Conservation (phyloP, 176 grass and related monocot genomes). For the Bonia amplexicaulis region DNA sequence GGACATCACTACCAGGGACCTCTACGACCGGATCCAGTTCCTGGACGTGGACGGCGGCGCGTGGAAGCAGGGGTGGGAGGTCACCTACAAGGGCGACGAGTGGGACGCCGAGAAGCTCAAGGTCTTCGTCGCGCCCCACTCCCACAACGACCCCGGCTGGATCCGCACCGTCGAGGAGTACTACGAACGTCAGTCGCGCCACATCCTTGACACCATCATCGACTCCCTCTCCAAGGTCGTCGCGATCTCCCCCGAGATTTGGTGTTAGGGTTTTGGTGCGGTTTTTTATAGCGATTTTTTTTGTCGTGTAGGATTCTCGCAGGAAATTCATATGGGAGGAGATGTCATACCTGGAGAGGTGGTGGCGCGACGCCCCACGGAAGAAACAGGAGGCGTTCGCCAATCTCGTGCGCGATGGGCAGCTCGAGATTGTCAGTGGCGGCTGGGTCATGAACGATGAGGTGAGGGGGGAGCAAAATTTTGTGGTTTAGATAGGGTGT, state of each 20-base stretch:
- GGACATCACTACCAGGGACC: constrained; percentile 83
- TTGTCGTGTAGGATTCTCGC: constrained; percentile 50
- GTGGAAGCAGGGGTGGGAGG: constrained; percentile 95
- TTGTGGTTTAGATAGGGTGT: constrained; percentile 33
- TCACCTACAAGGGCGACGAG: constrained; percentile 69
- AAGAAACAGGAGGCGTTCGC: constrained; percentile 61
- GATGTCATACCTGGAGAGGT: constrained; percentile 98
- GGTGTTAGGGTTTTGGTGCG: background rate
- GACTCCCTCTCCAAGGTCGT: constrained; percentile 90
- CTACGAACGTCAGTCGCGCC: constrained; percentile 76
- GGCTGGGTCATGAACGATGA: constrained; percentile 99
- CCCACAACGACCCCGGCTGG: constrained; percentile 97
- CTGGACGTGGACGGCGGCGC: constrained; percentile 75
- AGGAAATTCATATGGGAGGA: constrained; percentile 99
- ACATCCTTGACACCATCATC: constrained; percentile 87
- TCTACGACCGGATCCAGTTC: constrained; percentile 93
- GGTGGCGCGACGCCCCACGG: constrained; percentile 87
- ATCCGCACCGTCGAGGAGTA: constrained; percentile 93
- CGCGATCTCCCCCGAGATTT: background rate
- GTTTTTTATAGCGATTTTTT: background rate
- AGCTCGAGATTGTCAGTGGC: constrained; percentile 95
- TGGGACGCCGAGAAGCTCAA: constrained; percentile 91
- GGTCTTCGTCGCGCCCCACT: constrained; percentile 95
- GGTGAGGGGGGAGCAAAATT: constrained; percentile 33
- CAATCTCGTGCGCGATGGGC: constrained; percentile 73